A percentile compares a stretch with the other conserved stretches of the same genome.
These are phyloP conservation scores for Pestalotiopsis fici DNA, from an alignment of 2,329 filamentous ascomycete genomes.

Conservation along the genomic window DNA sequence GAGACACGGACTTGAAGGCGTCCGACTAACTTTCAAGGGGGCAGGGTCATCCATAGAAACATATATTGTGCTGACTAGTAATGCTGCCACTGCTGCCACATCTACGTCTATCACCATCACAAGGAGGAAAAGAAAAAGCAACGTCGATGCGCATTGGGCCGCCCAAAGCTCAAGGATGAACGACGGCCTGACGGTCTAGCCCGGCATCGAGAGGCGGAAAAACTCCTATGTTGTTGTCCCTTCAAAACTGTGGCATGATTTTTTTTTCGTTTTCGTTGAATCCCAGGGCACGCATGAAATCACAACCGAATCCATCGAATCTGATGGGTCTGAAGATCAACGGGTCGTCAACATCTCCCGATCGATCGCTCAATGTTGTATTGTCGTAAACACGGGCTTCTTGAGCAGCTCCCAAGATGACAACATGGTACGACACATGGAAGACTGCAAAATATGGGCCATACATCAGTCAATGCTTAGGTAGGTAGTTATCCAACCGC, in stretches of 20 bases:
- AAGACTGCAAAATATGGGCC: not conserved
- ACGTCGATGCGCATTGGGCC: not conserved
- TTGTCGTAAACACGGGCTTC: not conserved
- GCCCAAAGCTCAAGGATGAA: not conserved
- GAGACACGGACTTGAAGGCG: not conserved
- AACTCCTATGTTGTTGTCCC: not conserved
- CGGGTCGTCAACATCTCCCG: not conserved
- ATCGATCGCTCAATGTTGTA: not conserved
- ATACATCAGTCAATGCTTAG: not conserved
- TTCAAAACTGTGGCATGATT: not conserved
- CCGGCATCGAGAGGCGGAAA: not conserved
- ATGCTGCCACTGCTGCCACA: not conserved
- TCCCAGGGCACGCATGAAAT: not conserved
- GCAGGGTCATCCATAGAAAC: not conserved
- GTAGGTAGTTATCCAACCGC: not conserved
- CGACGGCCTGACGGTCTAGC: not conserved
- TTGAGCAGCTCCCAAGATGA: not conserved
- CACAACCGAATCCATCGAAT: not conserved
- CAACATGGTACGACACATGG: not conserved
- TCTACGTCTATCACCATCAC: not conserved
- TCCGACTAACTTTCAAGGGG: not conserved
- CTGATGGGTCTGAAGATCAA: not conserved
- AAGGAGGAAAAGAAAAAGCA: not conserved
- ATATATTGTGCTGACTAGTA: not conserved
- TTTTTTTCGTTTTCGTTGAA: too few species aligned